Base-by-base conservation (phyloP, 352 stramenopile species). In the Peronospora tabacina region DNA sequence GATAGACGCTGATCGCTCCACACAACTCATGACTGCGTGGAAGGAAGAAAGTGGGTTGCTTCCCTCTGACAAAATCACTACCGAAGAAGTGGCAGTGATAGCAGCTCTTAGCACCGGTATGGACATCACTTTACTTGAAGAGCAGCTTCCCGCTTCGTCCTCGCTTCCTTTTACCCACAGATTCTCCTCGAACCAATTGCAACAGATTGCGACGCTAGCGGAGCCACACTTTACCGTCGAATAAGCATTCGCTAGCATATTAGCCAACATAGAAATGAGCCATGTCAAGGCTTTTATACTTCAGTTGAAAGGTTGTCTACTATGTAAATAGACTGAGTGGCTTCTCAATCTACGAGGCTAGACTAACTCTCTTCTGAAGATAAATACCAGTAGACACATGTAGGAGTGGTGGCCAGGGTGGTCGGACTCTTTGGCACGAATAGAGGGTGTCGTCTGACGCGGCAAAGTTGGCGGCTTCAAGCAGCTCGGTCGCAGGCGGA, bases 71-170 rank as follows among this genome's bases (percentile, higher is more conserved):
- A 70, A 52, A 44, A 46, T 55, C 20, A 66, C 56, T 7, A 47
- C 80, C 0, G 70, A 87, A 63, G 64, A 84, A 36, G 56, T 85
- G 24, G 74, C 70, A 2, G 58, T 82, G 16, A 66, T 73, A 38
- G 75, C 75, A 8, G 55, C 63, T 19, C 60, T 79, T 12, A 85
- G 68, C 49, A 62, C 68, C 15, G 76, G 74, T 7, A 72, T 74
- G 8, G 72, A 90, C 60, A 61, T 87, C 3, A 62, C 72, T 24
- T 55, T 90, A 15, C 58, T 85, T 15, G 63, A 86, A 45, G 73
- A 89, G 39, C 74, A 88, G 45, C 66, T 85, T 12, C 50, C 65
- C 0, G 58, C 63, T 13, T 58, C 58, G 12, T 68, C 57, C 3
- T 49, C 65, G 22, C 55, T 81, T 12, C 45, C 63, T 6, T 78